Conservation (phyloP, 1,139 yeast species). For the Geotrichum siamense region DNA sequence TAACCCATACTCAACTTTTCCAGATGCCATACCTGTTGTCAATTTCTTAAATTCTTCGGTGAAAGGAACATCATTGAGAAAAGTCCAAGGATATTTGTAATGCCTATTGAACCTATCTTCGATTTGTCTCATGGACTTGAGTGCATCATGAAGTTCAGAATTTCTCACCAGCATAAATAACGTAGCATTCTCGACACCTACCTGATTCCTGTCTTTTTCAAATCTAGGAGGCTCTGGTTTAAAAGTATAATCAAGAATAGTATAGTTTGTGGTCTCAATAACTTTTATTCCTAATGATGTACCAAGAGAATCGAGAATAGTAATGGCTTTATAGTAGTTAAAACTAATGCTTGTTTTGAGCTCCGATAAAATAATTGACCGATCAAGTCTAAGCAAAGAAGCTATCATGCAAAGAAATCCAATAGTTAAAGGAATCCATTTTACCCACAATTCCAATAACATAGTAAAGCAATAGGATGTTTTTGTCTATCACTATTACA, state of each 20-base stretch:
- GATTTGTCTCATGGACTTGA: slow-evolving; percentile 57
- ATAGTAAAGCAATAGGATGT: too few relatives aligned
- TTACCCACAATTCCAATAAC: too few relatives aligned
- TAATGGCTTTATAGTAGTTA: too few relatives aligned
- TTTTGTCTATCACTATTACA: too few relatives aligned
- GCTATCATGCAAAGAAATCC: too few relatives aligned
- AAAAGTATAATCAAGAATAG: slow-evolving; percentile 20
- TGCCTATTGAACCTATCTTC: slow-evolving; percentile 60
- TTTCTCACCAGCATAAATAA: slow-evolving; percentile 69
- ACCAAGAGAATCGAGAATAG: too few relatives aligned
- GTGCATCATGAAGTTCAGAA: slow-evolving; percentile 54
- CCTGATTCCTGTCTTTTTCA: slow-evolving; percentile 32
- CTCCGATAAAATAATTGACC: too few relatives aligned
- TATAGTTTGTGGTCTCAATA: neutral
- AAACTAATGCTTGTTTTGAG: too few relatives aligned
- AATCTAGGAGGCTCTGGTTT: slow-evolving; percentile 24
- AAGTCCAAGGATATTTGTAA: slow-evolving; percentile 73
- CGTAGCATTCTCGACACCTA: slow-evolving; percentile 52
- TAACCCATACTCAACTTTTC: slow-evolving; percentile 64
- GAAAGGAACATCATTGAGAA: slow-evolving; percentile 65
- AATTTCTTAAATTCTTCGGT: slow-evolving; percentile 46
- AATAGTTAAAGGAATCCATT: too few relatives aligned
- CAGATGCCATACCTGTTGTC: slow-evolving; percentile 81
- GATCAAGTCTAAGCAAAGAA: too few relatives aligned
- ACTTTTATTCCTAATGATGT: too few relatives aligned